Percentiles rank a stretch among this genome's conserved stretches.
These are phyloP conservation scores for Lepidium africanum DNA, from an alignment of 345 rosid genomes.

Conservation along the genomic window DNA sequence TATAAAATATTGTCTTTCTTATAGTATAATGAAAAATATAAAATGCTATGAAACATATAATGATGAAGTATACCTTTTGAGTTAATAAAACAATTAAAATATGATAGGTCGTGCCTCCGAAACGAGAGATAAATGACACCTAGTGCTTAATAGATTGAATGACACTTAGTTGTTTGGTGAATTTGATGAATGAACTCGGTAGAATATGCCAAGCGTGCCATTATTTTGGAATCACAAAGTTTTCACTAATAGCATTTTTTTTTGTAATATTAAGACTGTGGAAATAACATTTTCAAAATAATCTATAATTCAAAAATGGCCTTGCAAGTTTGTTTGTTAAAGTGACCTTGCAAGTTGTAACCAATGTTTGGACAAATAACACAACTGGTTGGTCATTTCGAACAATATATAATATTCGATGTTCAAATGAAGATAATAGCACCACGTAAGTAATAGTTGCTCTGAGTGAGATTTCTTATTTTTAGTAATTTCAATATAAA, in stretches of 20 bases:
- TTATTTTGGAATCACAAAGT: background rate
- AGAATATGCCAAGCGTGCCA: slow-evolving; percentile 13
- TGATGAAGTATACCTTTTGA: background rate
- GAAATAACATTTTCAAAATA: no score
- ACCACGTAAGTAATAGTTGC: slow-evolving; percentile 12
- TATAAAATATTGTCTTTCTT: no score
- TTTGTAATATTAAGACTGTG: no score
- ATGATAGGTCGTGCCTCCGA: background rate
- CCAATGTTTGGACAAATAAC: background rate
- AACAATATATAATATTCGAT: no score
- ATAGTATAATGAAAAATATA: no score
- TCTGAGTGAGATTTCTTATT: background rate
- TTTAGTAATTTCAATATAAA: no score
- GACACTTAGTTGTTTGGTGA: background rate
- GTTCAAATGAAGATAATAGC: slow-evolving; percentile 12
- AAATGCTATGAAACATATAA: background rate
- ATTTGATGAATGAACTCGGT: background rate
- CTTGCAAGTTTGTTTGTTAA: no score
- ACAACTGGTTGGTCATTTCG: background rate
- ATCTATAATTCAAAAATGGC: no score
- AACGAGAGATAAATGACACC: slow-evolving; percentile 16
- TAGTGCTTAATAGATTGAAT: background rate
- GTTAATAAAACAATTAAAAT: background rate
- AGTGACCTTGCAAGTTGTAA: background rate
- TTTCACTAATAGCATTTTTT: background rate